Evolutionary conservation across 305 asterid species (phyloP), one percentile per base, ranked within the genome.

Genomic region (Fraxinus angustifolia): DNA sequence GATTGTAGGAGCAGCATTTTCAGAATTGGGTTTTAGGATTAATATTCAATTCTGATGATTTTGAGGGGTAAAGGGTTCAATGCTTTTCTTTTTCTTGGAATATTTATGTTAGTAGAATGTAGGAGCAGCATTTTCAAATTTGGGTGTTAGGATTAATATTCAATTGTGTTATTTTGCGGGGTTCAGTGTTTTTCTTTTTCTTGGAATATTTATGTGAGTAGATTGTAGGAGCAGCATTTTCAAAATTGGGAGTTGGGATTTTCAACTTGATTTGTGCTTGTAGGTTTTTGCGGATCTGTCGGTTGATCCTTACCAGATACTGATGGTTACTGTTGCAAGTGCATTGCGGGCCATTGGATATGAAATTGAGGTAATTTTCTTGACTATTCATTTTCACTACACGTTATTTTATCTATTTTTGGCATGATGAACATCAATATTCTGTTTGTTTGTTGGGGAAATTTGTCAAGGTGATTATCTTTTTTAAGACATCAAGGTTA

Each of bases 271-370:
- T 80, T 60, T 86, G 73, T 84, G 80, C 33, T 70, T 85, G 83
- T 82, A 93, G 98, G 92, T 93, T 7, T 93, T 93, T 80, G 91
- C 91, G 75, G 92, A 90, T 89, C 83, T 92, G 77, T 81, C 83
- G 87, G 89, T 89, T 87, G 93, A 91, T 89, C 88, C 93, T 19
- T 89, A 91, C 86, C 97, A 93, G 88, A 87, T 93, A 82, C 86
- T 89, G 83, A 93, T 93, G 98, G 84, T 72, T 56, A 90, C 92
- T 56, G 88, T 91, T 78, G 91, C 94, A 73, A 78, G 86, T 80
- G 90, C 90, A 53, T 86, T 93, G 88, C 77, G 48, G 88, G 87
- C 83, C 73, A 83, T 92, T 77, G 96, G 96, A 10, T 93, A 93
- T 73, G 96, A 89, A 83, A 87, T 93, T 76, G 96, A 93, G 98